Evolutionary conservation across 306 rosid genomes (phyloP), one percentile per base, ranked within the genome.

Genomic region (Cicer arietinum): DNA sequence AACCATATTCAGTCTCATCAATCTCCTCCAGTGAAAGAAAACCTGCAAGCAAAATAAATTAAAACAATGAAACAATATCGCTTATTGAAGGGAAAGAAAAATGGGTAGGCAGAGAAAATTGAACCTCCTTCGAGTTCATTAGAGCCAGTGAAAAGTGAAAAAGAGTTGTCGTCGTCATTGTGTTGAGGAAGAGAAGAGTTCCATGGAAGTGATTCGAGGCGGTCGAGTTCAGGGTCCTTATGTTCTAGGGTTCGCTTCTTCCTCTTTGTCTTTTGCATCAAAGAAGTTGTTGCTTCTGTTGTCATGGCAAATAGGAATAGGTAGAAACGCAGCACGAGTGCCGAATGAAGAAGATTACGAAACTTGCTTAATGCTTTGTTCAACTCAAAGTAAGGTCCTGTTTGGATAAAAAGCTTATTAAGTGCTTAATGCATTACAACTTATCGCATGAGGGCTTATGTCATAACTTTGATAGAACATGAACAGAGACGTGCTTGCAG

Each of bases 1-100:
- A 75, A 20, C 90, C 93, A 76, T 91, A 94, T 7, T 58, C 88
- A n/a, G 87, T 82, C 67, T 94, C 97, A 2, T 86, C 92, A 80
- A 94, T 89, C 93, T 91, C 99, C 82, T 94, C 99, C 6, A 94
- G 89, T 51, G 92, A 84, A 63, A 92, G 91, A 81, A 91, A 94
- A 44, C 99, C 99, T 90, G 41, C 16, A 14, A 44, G 43, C 58
- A 64, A 14, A 47, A 42, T 11, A 18, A 39, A 53, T 10, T 53
- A 45, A 54, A 44, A 58, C 3, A 59, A 0, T 56, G n/a, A 56
- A 22, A 18, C 0, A 6, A 57, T 9, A 30, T 4, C 7, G 16
- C 7, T 10, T 25, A 14, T 40, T 20, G 56, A 51, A 30, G 37
- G 37, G 20, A 13, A 53, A 73, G 22, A 14, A 13, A n/a, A 53